Percentiles rank a stretch among this genome's conserved stretches.
Conservation (phyloP, 2,329 filamentous ascomycete species). For the Didymella sp. region DNA sequence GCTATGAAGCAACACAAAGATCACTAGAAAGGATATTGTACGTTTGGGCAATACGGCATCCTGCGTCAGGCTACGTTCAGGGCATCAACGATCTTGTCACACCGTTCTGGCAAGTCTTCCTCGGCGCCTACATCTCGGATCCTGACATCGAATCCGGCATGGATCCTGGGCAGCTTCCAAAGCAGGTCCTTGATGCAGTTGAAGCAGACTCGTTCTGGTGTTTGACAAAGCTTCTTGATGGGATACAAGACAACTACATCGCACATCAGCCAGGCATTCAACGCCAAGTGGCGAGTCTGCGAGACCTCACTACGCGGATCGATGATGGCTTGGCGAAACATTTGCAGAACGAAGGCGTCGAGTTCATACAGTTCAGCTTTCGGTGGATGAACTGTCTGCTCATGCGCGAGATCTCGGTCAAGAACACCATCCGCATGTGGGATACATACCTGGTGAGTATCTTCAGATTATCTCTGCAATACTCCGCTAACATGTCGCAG, state of each 20-base stretch:
- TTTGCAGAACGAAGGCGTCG: constrained; percentile 86
- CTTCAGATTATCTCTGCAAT: neutral
- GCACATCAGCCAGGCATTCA: constrained; percentile 97
- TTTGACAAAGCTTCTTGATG: constrained; percentile 94
- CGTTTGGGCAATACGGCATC: constrained; percentile 96
- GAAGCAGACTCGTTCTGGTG: constrained; percentile 99
- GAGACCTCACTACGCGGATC: constrained; percentile 90
- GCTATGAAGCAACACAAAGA: constrained; percentile 93
- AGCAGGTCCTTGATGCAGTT: constrained; percentile 89
- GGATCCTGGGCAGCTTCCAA: constrained; percentile 94
- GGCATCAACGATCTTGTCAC: constrained; percentile 98
- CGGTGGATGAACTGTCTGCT: constrained; percentile 99
- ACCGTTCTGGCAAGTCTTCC: constrained; percentile 97
- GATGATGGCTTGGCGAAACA: constrained; percentile 85
- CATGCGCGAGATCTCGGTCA: constrained; percentile 96
- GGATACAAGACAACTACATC: constrained; percentile 99
- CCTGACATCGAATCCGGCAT: constrained; percentile 90
- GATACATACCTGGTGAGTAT: constrained; percentile 90
- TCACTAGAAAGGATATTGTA: constrained; percentile 95
- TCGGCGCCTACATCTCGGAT: constrained; percentile 94
- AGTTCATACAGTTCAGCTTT: constrained; percentile 99
- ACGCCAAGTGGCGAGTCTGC: constrained; percentile 84
- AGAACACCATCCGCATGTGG: constrained; percentile 98
- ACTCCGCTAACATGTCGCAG: constrained; percentile 56
- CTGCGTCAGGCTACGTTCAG: constrained; percentile 96